Base-by-base conservation (phyloP, 805 yeast species). In the Naumovozyma dairenensis region DNA sequence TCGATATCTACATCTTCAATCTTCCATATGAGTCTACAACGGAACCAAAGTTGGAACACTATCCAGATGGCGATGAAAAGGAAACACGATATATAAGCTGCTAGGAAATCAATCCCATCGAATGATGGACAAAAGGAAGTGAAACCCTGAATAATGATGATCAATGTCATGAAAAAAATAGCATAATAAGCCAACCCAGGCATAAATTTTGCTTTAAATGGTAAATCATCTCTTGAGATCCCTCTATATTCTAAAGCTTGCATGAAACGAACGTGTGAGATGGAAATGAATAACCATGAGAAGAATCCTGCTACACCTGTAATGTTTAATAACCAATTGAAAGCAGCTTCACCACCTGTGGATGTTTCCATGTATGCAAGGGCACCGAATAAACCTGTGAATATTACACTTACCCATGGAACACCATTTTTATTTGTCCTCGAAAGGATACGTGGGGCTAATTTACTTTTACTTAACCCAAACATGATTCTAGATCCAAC, bases 251-350 rank as follows among this genome's bases (percentile, higher is more conserved):
- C 71, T 46, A 83, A 60, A 21, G 79, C 77, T 26, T 63, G 56
- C 77, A 80, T 80, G 59, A 80, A 80, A 53, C 87, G 65, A 37
- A 80, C 59, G 57, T 79, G 87, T 3, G 80, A 64, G 29, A 70
- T 56, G 19, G 77, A 66, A 40, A 80, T 78, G 53, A 74, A 70
- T 31, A 74, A 68, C 87, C 87, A 78, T 13, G 82, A 69, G 45
- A 79, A 75, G 44, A 80, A 66, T 38, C 87, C 87, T 8, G 86
- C 77, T 31, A 79, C 78, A 19, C 82, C 81, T n/a, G 83, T 71
- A 46, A 80, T 78, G 55, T 78, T 79, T 44, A 79, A 60, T 38
- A 80, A 64, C 87, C 87, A 80, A 49, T 69, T 62, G 61, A 80
- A 80, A 20, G 77, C 86, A 3, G 68, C 65, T 26, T 54, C 51